Evolutionary conservation across 805 yeast genomes (phyloP).

Genomic region (Priceomyces haplophilus): DNA sequence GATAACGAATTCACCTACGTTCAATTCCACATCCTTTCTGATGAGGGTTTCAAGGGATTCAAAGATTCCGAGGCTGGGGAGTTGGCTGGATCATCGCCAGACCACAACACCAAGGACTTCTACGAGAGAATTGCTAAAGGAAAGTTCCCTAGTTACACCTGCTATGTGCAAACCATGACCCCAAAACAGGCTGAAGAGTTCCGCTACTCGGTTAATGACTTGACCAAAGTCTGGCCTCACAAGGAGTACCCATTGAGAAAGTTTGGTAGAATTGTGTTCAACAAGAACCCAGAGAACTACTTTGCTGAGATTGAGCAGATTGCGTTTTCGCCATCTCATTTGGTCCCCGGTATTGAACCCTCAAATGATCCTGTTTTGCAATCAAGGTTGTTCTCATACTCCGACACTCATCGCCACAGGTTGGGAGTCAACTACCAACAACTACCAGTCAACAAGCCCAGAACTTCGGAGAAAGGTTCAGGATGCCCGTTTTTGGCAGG

Average conservation of each 20-base stretch:
- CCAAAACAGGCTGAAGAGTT: conserved; percentile 53
- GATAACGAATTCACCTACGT: conserved; percentile 52
- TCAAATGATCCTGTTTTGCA: conserved; percentile 84
- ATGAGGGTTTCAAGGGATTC: conserved; percentile 46
- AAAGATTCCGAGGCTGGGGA: conserved; percentile 45
- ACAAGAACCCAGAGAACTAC: conserved; percentile 56
- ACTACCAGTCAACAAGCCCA: conserved; percentile 55
- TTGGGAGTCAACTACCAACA: conserved; percentile 68
- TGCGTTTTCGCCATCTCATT: conserved; percentile 81
- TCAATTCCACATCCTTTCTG: conserved; percentile 52
- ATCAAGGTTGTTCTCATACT: conserved; percentile 75
- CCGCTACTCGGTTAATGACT: conserved; percentile 47
- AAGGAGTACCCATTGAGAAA: conserved; percentile 51
- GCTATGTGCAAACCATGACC: conserved; percentile 58
- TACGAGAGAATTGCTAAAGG: conserved; percentile 47
- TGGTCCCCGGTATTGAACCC: conserved; percentile 81
- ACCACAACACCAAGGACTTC: conserved; percentile 38
- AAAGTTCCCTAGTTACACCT: conserved; percentile 49
- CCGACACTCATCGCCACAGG: conserved; percentile 84
- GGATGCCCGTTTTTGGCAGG: conserved; percentile 27
- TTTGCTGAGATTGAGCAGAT: conserved; percentile 65
- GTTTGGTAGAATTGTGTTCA: conserved; percentile 53
- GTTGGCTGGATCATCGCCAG: conserved; percentile 43
- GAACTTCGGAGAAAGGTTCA: conserved; percentile 20
- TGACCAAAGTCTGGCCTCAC: conserved; percentile 61